A percentile compares a stretch with the other conserved stretches of the same genome.
These are phyloP conservation scores for Colletotrichum gloeosporioides DNA, from an alignment of 2,329 filamentous ascomycete genomes.

Conservation along the genomic window DNA sequence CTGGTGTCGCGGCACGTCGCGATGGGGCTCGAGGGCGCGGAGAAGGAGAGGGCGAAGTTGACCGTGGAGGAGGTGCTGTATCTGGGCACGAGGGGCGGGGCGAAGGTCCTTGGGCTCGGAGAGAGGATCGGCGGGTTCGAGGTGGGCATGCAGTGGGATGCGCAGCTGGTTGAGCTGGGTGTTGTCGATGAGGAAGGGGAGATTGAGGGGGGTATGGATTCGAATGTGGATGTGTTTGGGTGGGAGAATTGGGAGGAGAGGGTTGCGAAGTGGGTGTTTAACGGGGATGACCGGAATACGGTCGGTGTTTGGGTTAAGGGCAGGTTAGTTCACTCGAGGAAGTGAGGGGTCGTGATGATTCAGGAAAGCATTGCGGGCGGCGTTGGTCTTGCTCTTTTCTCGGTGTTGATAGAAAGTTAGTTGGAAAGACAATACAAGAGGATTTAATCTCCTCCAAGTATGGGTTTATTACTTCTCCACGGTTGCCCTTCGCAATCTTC, in stretches of 20 bases:
- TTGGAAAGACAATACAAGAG: not conserved
- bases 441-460: too few species aligned
- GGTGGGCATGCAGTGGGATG: conserved; percentile 89
- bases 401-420: not conserved
- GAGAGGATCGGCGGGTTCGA: conserved; percentile 81
- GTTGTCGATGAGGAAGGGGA: conserved; percentile 49
- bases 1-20: conserved; percentile 78
- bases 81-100: conserved; percentile 87
- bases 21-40: conserved; percentile 48
- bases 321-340: conserved; percentile 72
- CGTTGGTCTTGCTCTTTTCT: not conserved
- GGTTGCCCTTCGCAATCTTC: too few species aligned
- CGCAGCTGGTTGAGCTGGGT: conserved; percentile 77
- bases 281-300: conserved; percentile 91
- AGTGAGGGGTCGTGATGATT: not conserved
- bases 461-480: too few species aligned
- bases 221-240: conserved; percentile 87
- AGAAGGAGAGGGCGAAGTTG: conserved; percentile 65
- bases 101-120: conserved; percentile 77
- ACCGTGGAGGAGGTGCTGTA: conserved; percentile 87
- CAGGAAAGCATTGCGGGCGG: not conserved
- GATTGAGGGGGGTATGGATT: conserved; percentile 40
- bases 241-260: conserved; percentile 88
- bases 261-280: conserved; percentile 93
- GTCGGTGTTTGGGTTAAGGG: conserved; percentile 89